Evolutionary conservation across 2,329 filamentous ascomycete genomes (phyloP).

Genomic region (Tolypocladium sp.): DNA sequence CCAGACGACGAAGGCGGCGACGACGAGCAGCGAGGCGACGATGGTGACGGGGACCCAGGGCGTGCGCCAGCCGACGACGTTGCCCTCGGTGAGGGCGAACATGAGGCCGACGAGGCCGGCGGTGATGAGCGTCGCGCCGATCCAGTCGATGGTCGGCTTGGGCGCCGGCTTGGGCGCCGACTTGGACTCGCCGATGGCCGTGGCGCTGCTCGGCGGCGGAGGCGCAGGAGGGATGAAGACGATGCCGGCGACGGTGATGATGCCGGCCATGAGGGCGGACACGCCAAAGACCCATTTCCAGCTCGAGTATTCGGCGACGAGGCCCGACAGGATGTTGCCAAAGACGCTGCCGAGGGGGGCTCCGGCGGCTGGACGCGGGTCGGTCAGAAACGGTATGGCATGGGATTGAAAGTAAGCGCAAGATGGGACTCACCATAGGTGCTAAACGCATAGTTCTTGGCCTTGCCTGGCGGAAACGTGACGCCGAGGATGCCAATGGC

Average conservation of each 20-base stretch:
- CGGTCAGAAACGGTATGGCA: neutral
- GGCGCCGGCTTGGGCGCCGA: neutral
- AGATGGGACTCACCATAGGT: conserved; percentile 37
- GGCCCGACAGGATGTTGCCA: conserved; percentile 55
- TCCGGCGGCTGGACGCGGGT: conserved; percentile 38
- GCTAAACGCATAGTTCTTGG: conserved; percentile 63
- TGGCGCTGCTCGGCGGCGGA: conserved; percentile 12
- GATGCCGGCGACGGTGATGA: conserved; percentile 46
- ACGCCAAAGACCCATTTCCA: conserved; percentile 64
- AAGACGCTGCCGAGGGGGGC: conserved; percentile 55
- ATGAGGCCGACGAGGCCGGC: conserved; percentile 51
- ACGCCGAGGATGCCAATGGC: conserved; percentile 62
- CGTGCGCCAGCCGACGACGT: conserved; percentile 57
- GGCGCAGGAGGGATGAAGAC: conserved; percentile 50
- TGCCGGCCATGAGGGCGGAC: conserved; percentile 48
- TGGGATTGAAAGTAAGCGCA: neutral
- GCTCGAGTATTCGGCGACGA: conserved; percentile 51
- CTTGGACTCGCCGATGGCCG: conserved; percentile 22
- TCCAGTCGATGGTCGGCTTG: conserved; percentile 49
- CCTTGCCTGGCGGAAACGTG: conserved; percentile 57
- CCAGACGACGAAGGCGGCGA: conserved; percentile 50
- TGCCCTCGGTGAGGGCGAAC: conserved; percentile 60
- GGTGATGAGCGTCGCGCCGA: conserved; percentile 55
- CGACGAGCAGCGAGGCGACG: conserved; percentile 45
- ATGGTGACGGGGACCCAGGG: conserved; percentile 54